Base-by-base conservation (phyloP, 202 grass and related monocot genomes). In the Dendrocalamus latiflorus region DNA sequence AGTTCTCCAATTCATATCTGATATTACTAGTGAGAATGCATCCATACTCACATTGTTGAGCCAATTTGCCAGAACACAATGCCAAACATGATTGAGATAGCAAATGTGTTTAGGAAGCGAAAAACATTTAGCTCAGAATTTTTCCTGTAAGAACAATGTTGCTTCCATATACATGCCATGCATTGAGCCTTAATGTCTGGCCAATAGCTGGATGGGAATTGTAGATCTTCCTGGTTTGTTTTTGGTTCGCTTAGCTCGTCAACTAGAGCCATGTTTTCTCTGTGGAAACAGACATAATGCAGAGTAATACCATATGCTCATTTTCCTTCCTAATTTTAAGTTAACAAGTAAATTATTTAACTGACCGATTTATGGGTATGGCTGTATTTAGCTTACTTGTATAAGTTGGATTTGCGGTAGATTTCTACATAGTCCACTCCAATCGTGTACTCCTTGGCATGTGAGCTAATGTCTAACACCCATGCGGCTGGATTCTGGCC, bases 21-120 rank as follows among this genome's bases (percentile, higher is more conserved):
- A 58, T 13, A 58, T 4, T 58, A 24, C 24, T 25, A 58, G 9
- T 58, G 10, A 17, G 48, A 14, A 50, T 17, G 15, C 21, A 58
- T 13, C 55, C 55, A 12, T 57, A 74, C 91, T 97, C 85, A 97
- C 94, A 91, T 90, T 56, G 26, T 74, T 24, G 94, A 87, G 18
- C 89, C 91, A 36, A 92, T 86, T 85, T 90, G 75, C 83, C 86
- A 94, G 83, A 97, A 97, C 48, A 92, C 91, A 37, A 82, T 41
- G 41, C 94, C 94, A 55, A 97, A 87, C 21, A 90, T 68, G 83
- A 94, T 67, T 47, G 85, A 72, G 26, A 84, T 75, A 36, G 25
- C 38, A 48, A 81, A 71, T 17, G 89, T 68, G 25, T 80, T 87
- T 39, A 91, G 24, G 33, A 87, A 85, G 55, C 80, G 85, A 6